A percentile compares a stretch with the other conserved stretches of the same genome.
Evolutionary conservation across 139 green algal genomes (phyloP).

Genomic region (Parachlorella kessleri): DNA sequence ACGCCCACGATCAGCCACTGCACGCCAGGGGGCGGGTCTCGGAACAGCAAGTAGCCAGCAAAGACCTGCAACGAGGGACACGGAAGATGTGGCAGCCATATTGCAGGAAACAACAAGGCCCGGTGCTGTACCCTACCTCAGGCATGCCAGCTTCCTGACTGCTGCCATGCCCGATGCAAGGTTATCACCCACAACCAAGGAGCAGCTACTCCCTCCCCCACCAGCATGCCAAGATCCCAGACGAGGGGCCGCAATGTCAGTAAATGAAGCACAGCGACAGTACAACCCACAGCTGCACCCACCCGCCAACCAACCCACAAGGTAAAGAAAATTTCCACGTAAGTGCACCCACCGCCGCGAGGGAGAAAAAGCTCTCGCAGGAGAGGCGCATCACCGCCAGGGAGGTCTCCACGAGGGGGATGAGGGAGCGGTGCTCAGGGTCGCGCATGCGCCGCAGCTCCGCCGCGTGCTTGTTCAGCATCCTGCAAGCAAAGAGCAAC

Average conservation of each 20-base stretch:
- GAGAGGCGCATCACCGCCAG: conserved; percentile 85
- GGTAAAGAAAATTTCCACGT: no score
- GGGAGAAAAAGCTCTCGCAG: conserved; percentile 85
- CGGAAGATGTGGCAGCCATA: no score
- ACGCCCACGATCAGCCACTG: conserved; percentile 50
- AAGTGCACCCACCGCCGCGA: conserved; percentile 53
- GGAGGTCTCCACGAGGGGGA: conserved; percentile 74
- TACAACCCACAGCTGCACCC: not conserved
- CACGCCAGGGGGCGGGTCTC: conserved; percentile 34
- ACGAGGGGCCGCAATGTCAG: no score
- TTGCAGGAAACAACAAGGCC: no score
- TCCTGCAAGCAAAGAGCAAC: no score
- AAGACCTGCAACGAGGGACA: conserved; percentile 38
- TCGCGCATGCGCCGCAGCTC: conserved; percentile 35
- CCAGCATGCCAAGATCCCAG: no score
- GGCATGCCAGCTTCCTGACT: not conserved
- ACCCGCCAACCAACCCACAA: not conserved
- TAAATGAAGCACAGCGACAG: not conserved
- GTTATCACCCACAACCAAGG: no score
- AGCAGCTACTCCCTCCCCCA: no score
- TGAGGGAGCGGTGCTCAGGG: conserved; percentile 58
- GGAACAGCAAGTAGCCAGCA: conserved; percentile 71
- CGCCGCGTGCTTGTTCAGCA: conserved; percentile 29
- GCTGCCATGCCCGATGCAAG: not conserved
- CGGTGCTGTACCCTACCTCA: not conserved